These are phyloP conservation scores for Mortierella polycephala DNA, from an alignment of 371 early-diverging fungal species.

Conservation along the genomic window DNA sequence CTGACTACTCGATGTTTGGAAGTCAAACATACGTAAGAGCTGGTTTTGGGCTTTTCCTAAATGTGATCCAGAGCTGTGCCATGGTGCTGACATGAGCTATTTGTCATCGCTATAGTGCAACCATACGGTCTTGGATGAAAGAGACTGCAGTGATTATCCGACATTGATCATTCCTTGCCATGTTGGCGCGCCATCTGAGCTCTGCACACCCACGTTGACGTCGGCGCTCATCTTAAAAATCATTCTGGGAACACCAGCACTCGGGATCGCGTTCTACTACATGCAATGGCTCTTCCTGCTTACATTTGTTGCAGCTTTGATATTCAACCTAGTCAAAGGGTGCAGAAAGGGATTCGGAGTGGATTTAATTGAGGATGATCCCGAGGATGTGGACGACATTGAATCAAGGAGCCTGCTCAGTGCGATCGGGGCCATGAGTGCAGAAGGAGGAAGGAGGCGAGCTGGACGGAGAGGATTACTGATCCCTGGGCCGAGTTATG, in stretches of 20 bases:
- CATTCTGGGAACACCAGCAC: constrained; percentile 61
- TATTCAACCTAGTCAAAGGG: constrained; percentile 55
- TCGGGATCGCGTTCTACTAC: constrained; percentile 67
- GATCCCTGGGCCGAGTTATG: constrained; percentile 47
- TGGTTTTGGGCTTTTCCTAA: neutral
- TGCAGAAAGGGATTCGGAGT: constrained; percentile 45
- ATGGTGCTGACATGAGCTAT: too few species aligned
- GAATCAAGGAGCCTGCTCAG: constrained; percentile 38
- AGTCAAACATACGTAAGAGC: constrained; percentile 72
- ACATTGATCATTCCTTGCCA: constrained; percentile 68
- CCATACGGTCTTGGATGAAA: constrained; percentile 54
- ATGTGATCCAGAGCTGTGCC: neutral
- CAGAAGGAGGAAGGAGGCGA: constrained; percentile 30
- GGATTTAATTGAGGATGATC: constrained; percentile 28
- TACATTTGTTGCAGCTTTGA: constrained; percentile 57
- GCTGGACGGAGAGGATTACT: constrained; percentile 39
- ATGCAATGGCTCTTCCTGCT: constrained; percentile 66
- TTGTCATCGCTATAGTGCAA: constrained; percentile 60
- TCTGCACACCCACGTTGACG: constrained; percentile 71
- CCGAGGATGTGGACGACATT: constrained; percentile 39
- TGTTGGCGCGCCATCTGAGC: constrained; percentile 61
- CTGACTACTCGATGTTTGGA: constrained; percentile 76
- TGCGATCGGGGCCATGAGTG: constrained; percentile 34
- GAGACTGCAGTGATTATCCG: constrained; percentile 63
- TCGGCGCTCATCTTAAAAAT: constrained; percentile 64